phyloP scores from a whole-genome alignment of 1,284 basidiomycete species.

The Ceratobasidium papillatum region DNA sequence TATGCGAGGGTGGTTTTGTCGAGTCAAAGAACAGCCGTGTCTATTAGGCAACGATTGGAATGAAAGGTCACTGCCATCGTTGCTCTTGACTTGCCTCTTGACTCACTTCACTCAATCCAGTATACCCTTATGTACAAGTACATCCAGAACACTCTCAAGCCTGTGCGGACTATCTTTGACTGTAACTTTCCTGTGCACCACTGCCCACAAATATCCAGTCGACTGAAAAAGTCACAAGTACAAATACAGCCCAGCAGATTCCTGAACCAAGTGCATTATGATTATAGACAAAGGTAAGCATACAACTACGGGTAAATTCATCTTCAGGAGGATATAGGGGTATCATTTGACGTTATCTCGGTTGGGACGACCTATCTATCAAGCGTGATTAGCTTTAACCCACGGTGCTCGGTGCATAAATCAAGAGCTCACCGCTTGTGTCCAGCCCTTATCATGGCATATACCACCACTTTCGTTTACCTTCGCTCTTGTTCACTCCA shows the following conservation, averaged over 20 bases:
- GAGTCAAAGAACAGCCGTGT: not conserved
- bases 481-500: not conserved
- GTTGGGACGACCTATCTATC: not conserved
- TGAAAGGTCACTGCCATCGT: not conserved
- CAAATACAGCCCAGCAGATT: not conserved
- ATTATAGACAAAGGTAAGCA: not conserved
- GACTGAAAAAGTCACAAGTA: not conserved
- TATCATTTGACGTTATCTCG: not conserved
- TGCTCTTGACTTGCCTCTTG: not conserved
- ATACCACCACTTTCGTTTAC: constrained; percentile 28
- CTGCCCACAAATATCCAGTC: not conserved
- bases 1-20: not conserved
- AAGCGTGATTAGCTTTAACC: not conserved
- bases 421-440: not conserved
- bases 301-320: not conserved
- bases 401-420: not conserved
- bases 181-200: not conserved
- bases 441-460: constrained; percentile 18
- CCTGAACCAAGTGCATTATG: not conserved
- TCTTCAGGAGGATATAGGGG: not conserved
- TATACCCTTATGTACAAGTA: not conserved
- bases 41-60: not conserved
- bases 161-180: not conserved
- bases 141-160: not conserved
- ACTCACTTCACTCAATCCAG: not conserved